Base-by-base conservation (phyloP, 345 rosid species). In the Salix viminalis region DNA sequence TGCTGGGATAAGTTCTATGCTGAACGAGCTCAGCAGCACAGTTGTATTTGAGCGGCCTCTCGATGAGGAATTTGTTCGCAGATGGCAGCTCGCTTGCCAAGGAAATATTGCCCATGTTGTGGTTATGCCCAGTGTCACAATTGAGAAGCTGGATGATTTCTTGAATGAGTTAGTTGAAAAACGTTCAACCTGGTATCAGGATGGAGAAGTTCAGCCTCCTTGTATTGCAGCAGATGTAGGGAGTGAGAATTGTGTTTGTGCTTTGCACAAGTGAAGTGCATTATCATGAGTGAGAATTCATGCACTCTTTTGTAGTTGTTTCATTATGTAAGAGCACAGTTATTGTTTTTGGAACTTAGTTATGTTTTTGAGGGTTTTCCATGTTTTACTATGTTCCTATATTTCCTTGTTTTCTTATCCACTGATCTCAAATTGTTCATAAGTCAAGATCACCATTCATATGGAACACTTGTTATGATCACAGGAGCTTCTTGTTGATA, bases 11-110 rank as follows among this genome's bases (percentile, higher is more conserved):
- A 87, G 99, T 77, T 93, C 97, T 32, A 96, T 96, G 99, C 79
- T 96, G 64, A 96, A 93, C 37, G 98, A 91, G 84, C 93, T 93
- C 23, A 93, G 97, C 86, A 93, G 98, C 87, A 95, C 98, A 0
- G 96, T 95, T 44, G 99, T 96, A 54, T 93, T 95, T 72, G 97
- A 96, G 84, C 90, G 98, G 21, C 99, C 99, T 2, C 74, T 71
- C 1, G 99, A 96, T 52, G 98, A 96, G 83, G 94, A 91, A 65
- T 93, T 96, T 73, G 90, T 91, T 16, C 94, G 99, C 28, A 81
- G 90, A 79, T 96, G 99, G 98, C 98, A 96, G 82, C 93, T 96
- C 4, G 98, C 97, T 76, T 96, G 98, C 82, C 89, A 93, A 79
- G 93, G 98, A 10, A 87, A 84, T 77, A 93, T 89, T 23, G 92